Evolutionary conservation across 2,329 filamentous ascomycete species (phyloP), one percentile per base, ranked within the genome.

Genomic region (Elsinoe arachidis): DNA sequence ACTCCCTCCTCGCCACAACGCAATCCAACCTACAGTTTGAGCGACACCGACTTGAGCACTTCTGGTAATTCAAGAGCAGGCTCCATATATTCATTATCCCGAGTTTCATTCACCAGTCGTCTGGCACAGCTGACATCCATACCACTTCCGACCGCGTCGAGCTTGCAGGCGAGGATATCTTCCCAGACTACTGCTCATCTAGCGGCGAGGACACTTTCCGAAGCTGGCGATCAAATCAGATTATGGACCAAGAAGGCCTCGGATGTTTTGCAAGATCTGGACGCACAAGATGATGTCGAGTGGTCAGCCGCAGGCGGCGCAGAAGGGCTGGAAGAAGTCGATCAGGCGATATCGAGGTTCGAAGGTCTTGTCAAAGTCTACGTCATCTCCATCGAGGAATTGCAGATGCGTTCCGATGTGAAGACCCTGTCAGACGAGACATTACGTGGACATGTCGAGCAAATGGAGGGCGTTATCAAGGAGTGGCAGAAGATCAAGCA

Each of bases 241-340:
- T 86, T 87, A 66, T 99, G 93, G 93, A 96, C 96, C 67, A 81
- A 82, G 62, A 96, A 96, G 70, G 92, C 92, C 0, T 86, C 86
- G 0, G 90, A 95, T 65, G 91, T 97, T 33, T 84, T 99, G 55
- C 82, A 82, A 56, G 91, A 91, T 4, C 76, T 99, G 41, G 90
- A 97, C 69, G 90, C 91, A 55, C 92, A 97, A 61, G 93, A 97
- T 70, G 93, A 99, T 68, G 90, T 97, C 14, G 92, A 97, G 71
- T 99, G 93, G 93, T 91, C 83, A 7, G 82, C 93, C 1, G 92
- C 91, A 1, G 93, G 90, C 55, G 93, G 93, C 1, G 79, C 87
- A 60, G 88, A 92, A 70, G 88, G 88, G 1, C 76, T 92, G 35
- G 85, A 84, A 53, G 81, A 83, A 56, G 81, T 85, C 2, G 81